Percentiles rank a stretch among this genome's conserved stretches.
Evolutionary conservation across 2,329 filamentous ascomycete species (phyloP).

Genomic region (Raffaelea ambrosiae): DNA sequence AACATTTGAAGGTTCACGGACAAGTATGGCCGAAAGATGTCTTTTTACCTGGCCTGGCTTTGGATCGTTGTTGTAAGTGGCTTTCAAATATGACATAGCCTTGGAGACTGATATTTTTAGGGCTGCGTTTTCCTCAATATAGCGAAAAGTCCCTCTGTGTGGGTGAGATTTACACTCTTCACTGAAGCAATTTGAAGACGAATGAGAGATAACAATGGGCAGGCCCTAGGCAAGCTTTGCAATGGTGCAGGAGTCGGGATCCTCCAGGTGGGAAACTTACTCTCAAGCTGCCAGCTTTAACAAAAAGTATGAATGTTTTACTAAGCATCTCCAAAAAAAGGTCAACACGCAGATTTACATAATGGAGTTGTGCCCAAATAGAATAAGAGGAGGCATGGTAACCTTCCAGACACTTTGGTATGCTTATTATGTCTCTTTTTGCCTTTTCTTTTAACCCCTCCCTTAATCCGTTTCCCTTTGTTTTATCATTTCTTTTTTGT

Average conservation of each 20-base stretch:
- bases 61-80: constrained; percentile 6
- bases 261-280: too few species aligned
- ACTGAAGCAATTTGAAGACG: too few species aligned
- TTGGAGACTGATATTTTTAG: too few species aligned
- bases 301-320: too few species aligned
- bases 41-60: constrained; percentile 7
- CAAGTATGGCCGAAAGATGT: constrained; percentile 5
- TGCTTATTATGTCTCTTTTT: too few species aligned
- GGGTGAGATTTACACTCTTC: constrained; percentile 2
- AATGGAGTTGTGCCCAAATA: constrained; percentile 10
- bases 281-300: too few species aligned
- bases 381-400: constrained; percentile 9
- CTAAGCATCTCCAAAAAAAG: background rate
- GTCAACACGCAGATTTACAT: constrained; percentile 9
- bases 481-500: too few species aligned
- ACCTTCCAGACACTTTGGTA: constrained; percentile 7
- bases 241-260: constrained; percentile 8
- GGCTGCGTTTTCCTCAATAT: constrained; percentile 8
- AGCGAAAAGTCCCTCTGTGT: constrained; percentile 6
- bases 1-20: constrained; percentile 3
- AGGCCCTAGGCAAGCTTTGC: constrained; percentile 5
- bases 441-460: too few species aligned
- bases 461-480: too few species aligned
- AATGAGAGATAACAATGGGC: too few species aligned
- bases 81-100: too few species aligned